Percentiles rank a stretch among this genome's conserved stretches.
Conservation (phyloP, 163 green algal species). For the Chlorella variabilis region DNA sequence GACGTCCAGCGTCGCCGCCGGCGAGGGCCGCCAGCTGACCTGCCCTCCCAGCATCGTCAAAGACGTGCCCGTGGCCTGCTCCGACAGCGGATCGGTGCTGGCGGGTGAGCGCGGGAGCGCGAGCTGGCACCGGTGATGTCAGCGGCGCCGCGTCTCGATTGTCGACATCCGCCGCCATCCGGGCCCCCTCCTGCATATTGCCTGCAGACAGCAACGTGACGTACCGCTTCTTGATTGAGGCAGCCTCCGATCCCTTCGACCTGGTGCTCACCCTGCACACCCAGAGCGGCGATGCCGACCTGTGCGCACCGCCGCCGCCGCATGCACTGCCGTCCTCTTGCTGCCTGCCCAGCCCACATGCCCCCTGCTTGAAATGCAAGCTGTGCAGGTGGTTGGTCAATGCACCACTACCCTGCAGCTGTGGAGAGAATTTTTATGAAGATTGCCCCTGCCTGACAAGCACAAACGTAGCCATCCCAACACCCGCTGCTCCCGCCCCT, state of each 20-base stretch:
- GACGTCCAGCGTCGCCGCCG: neutral
- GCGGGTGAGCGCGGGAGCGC: conserved; percentile 26
- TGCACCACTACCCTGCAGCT: too few species aligned
- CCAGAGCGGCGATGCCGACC: conserved; percentile 12
- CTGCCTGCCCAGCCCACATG: too few species aligned
- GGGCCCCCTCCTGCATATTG: neutral
- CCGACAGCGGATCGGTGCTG: conserved; percentile 6
- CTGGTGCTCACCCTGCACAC: conserved; percentile 11
- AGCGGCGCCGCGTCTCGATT: neutral
- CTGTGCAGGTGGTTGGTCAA: too few species aligned
- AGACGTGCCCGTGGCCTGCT: conserved; percentile 5
- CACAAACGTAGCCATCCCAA: too few species aligned
- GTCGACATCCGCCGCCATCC: neutral
- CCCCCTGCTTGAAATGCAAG: too few species aligned
- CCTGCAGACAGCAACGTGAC: conserved; percentile 1
- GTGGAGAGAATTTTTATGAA: too few species aligned
- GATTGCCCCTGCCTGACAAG: too few species aligned
- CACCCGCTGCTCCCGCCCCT: too few species aligned
- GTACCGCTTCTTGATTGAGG: neutral
- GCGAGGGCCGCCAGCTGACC: neutral
- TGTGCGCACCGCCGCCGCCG: conserved; percentile 12
- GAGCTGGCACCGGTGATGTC: too few species aligned
- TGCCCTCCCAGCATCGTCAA: conserved; percentile 10
- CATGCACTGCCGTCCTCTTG: too few species aligned
- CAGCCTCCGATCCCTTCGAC: neutral